phyloP scores from a whole-genome alignment of 345 rosid species.

The Brassica juncea region DNA sequence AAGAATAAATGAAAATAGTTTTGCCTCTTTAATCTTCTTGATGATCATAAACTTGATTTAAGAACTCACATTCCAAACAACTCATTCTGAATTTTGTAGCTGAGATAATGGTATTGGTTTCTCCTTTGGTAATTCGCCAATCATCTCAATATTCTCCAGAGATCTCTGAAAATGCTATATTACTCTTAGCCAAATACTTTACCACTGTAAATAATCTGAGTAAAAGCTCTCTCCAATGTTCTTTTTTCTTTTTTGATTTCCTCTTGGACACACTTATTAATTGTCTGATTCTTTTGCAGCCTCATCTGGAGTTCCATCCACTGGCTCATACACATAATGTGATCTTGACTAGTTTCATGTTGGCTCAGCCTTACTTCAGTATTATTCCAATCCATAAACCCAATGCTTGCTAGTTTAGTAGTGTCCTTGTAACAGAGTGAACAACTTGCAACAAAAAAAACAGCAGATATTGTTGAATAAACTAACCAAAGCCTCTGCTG shows the following conservation, averaged over 20 bases:
- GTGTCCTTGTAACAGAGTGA: background rate
- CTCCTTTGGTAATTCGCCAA: background rate
- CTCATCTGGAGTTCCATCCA: background rate
- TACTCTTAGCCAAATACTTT: background rate
- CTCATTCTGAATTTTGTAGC: background rate
- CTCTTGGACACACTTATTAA: background rate
- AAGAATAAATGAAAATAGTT: background rate
- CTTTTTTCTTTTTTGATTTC: background rate
- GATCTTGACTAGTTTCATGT: background rate
- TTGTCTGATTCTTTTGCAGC: background rate
- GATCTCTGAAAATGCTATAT: background rate
- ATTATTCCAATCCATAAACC: background rate
- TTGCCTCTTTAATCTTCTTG: background rate
- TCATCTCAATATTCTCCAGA: background rate
- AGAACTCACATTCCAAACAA: background rate
- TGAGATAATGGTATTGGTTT: background rate
- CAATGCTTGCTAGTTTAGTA: background rate
- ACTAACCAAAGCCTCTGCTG: background rate
- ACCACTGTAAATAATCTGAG: background rate
- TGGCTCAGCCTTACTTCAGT: background rate
- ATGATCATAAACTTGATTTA: background rate
- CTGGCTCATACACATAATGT: background rate
- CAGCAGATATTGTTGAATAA: background rate
- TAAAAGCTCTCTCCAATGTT: background rate
- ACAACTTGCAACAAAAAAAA: slow-evolving; percentile 4